phyloP scores from a whole-genome alignment of 2,329 filamentous ascomycete species.

The Fusarium nygamai region DNA sequence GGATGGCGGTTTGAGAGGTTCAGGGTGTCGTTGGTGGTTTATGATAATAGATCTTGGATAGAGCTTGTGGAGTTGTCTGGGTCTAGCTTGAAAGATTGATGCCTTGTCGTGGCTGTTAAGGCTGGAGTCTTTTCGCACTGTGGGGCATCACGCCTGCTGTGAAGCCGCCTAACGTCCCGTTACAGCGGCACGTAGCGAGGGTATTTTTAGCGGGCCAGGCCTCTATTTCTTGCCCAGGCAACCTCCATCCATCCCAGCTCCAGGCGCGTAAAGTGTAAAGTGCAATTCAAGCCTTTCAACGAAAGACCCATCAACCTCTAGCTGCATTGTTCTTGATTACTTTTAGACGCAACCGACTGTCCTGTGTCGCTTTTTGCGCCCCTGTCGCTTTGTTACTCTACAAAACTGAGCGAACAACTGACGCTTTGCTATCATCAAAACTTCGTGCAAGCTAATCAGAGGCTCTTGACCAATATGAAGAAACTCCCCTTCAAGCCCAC shows the following conservation, averaged over 20 bases:
- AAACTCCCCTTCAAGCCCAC: conserved; percentile 63
- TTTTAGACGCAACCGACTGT: background rate
- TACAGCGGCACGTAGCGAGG: conserved; percentile 29
- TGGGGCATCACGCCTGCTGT: conserved; percentile 13
- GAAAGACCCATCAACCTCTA: background rate
- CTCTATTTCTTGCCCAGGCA: conserved; percentile 4
- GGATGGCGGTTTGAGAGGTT: conserved; percentile 12
- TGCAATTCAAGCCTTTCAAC: background rate
- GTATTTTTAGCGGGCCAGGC: conserved; percentile 32
- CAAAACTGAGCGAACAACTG: background rate
- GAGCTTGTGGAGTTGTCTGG: conserved; percentile 24
- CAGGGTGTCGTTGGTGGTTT: conserved; percentile 20
- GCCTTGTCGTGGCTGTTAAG: conserved; percentile 38
- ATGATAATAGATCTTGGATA: conserved; percentile 21
- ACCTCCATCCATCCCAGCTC: conserved; percentile 16
- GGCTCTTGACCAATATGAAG: conserved; percentile 44
- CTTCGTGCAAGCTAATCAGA: conserved; percentile 15
- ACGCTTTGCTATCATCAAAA: conserved; percentile 13
- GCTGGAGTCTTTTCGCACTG: conserved; percentile 38
- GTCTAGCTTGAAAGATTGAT: conserved; percentile 32
- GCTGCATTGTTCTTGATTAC: background rate
- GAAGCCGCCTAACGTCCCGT: conserved; percentile 30
- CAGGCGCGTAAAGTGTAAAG: conserved; percentile 34
- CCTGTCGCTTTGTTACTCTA: background rate
- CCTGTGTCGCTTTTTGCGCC: background rate